These are phyloP conservation scores for Hysterium pulicare DNA, from an alignment of 2,329 filamentous ascomycete species.

Conservation along the genomic window DNA sequence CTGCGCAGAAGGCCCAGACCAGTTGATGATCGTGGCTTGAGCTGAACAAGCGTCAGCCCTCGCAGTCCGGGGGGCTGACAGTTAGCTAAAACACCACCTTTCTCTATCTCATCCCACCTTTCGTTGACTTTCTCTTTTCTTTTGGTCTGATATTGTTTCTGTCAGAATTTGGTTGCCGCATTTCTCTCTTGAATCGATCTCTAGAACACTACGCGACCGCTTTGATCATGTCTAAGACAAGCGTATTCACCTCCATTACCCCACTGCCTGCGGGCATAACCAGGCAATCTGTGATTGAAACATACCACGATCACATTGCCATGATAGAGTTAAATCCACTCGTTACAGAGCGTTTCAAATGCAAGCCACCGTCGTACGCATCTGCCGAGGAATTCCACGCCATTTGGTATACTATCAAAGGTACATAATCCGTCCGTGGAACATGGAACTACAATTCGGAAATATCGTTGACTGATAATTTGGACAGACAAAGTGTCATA, in stretches of 20 bases:
- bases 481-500: conserved; percentile 74
- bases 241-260: conserved; percentile 73
- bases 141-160: too few relatives aligned
- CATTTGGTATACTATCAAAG: conserved; percentile 64
- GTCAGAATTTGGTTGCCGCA: too few relatives aligned
- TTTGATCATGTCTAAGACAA: conserved; percentile 66
- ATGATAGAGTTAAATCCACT: conserved; percentile 90
- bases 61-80: too few relatives aligned
- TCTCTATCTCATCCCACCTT: too few relatives aligned
- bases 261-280: conserved; percentile 68
- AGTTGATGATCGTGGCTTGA: too few relatives aligned
- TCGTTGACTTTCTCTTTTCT: too few relatives aligned
- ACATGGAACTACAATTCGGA: background rate
- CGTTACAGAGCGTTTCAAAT: conserved; percentile 67
- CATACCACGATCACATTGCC: conserved; percentile 71
- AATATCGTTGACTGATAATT: too few relatives aligned
- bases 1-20: too few relatives aligned
- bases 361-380: conserved; percentile 64
- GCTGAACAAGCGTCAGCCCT: too few relatives aligned
- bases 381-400: conserved; percentile 68
- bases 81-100: too few relatives aligned
- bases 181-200: too few relatives aligned
- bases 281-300: conserved; percentile 67
- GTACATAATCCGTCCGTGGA: conserved; percentile 15
- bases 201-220: too few relatives aligned